phyloP scores from a whole-genome alignment of 306 rosid species.

The Cucurbita pepo region DNA sequence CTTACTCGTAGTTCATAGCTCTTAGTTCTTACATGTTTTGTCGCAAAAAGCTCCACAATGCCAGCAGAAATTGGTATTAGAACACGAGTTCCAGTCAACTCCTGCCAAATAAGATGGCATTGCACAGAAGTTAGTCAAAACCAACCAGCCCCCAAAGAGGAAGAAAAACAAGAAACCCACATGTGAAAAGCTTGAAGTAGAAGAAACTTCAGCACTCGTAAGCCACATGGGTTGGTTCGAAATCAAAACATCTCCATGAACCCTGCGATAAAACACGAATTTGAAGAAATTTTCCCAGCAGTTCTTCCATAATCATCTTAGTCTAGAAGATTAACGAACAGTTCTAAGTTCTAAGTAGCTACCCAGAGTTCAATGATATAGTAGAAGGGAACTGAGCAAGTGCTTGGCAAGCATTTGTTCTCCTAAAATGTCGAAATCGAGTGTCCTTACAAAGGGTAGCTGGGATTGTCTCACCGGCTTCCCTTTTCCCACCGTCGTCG shows the following conservation, averaged over 20 bases:
- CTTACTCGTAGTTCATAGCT: neutral
- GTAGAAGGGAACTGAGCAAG: slow-evolving; percentile 49
- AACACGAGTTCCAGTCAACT: slow-evolving; percentile 44
- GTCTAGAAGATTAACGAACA: neutral
- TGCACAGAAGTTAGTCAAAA: neutral
- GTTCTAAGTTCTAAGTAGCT: slow-evolving; percentile 23
- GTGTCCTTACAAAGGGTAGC: slow-evolving; percentile 37
- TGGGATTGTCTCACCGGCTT: slow-evolving; percentile 12
- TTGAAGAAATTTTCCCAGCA: neutral
- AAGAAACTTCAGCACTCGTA: slow-evolving; percentile 13
- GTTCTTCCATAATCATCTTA: neutral
- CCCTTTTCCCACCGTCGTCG: slow-evolving; percentile 15
- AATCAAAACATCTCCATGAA: slow-evolving; percentile 64
- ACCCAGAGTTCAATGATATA: slow-evolving; percentile 26
- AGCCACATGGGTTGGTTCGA: slow-evolving; percentile 66
- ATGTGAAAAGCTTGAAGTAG: slow-evolving; percentile 15
- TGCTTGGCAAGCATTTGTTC: slow-evolving; percentile 55
- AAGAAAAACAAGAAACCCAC: slow-evolving; percentile 2
- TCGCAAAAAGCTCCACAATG: slow-evolving; percentile 55
- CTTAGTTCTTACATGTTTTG: slow-evolving; percentile 30
- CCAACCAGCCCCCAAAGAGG: neutral
- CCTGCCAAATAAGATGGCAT: slow-evolving; percentile 7
- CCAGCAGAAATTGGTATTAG: slow-evolving; percentile 56
- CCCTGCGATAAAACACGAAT: slow-evolving; percentile 16
- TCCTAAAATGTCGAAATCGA: slow-evolving; percentile 29